These are phyloP conservation scores for Wickerhamiella lipophila DNA, from an alignment of 805 yeast species.

Conservation along the genomic window DNA sequence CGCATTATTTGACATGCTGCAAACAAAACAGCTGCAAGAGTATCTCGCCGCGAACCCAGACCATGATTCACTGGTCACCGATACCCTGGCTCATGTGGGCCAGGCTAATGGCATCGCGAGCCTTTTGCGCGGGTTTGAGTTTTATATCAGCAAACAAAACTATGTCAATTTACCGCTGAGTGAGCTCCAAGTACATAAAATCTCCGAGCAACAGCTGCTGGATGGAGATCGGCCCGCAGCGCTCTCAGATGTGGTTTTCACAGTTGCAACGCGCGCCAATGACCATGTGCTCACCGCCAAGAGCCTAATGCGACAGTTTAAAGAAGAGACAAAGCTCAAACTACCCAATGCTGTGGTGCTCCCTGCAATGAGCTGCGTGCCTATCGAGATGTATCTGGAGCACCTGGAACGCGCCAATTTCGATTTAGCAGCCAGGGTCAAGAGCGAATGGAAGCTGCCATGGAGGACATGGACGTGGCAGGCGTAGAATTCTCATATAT, in stretches of 20 bases:
- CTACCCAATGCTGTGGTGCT: slow-evolving; percentile 45
- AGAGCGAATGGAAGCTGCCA: slow-evolving; percentile 54
- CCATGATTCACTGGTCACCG: slow-evolving; percentile 38
- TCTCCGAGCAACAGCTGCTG: slow-evolving; percentile 54
- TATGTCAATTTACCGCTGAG: slow-evolving; percentile 53
- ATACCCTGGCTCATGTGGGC: slow-evolving; percentile 67
- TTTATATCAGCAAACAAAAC: slow-evolving; percentile 40
- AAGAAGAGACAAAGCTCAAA: slow-evolving; percentile 28
- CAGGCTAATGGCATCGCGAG: slow-evolving; percentile 66
- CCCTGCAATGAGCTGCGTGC: slow-evolving; percentile 57
- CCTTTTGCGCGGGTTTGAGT: slow-evolving; percentile 46
- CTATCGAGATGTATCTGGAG: slow-evolving; percentile 49
- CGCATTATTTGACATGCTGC: slow-evolving; percentile 27
- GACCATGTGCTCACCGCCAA: slow-evolving; percentile 67
- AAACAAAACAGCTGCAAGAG: slow-evolving; percentile 29
- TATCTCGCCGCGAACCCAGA: slow-evolving; percentile 36
- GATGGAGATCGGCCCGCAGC: slow-evolving; percentile 29
- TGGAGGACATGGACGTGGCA: slow-evolving; percentile 37
- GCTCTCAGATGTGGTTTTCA: slow-evolving; percentile 43
- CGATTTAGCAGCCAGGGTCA: slow-evolving; percentile 39
- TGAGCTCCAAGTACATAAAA: slow-evolving; percentile 37
- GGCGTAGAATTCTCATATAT: too few species aligned
- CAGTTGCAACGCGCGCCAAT: slow-evolving; percentile 61
- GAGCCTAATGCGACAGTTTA: slow-evolving; percentile 35
- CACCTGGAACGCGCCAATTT: slow-evolving; percentile 52